phyloP scores from a whole-genome alignment of 371 early-diverging fungal genomes.

The Syncephalastrum sp. region DNA sequence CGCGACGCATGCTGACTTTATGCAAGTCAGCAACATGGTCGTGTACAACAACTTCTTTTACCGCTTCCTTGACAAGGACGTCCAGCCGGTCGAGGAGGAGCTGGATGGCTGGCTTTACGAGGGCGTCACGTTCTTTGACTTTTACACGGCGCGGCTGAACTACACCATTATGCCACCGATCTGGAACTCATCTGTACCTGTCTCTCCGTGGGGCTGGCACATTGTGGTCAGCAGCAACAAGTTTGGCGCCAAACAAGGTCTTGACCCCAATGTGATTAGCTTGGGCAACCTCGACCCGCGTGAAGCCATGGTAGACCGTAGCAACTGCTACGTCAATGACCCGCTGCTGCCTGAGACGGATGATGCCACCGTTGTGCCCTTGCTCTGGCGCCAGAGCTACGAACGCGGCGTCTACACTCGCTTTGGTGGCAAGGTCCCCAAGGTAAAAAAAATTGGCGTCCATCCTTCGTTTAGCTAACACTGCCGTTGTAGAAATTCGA shows the following conservation, averaged over 20 bases:
- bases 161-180: slow-evolving; percentile 39
- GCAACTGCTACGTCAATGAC: slow-evolving; percentile 40
- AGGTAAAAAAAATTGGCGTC: slow-evolving; percentile 11
- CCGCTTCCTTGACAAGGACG: slow-evolving; percentile 24
- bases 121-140: slow-evolving; percentile 44
- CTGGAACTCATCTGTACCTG: slow-evolving; percentile 36
- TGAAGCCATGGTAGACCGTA: slow-evolving; percentile 25
- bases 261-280: slow-evolving; percentile 43
- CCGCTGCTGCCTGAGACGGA: slow-evolving; percentile 21
- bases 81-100: slow-evolving; percentile 20
- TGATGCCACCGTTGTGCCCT: slow-evolving; percentile 15
- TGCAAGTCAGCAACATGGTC: slow-evolving; percentile 42
- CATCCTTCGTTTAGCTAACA: not conserved
- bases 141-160: slow-evolving; percentile 41
- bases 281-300: slow-evolving; percentile 34
- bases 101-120: slow-evolving; percentile 42
- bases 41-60: slow-evolving; percentile 40
- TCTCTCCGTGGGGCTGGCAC: slow-evolving; percentile 39
- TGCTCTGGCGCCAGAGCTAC: slow-evolving; percentile 35
- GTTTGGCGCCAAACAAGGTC: slow-evolving; percentile 30
- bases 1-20: slow-evolving; percentile 36
- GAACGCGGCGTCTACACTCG: slow-evolving; percentile 16
- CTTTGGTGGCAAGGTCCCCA: slow-evolving; percentile 32
- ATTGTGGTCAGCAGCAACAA: slow-evolving; percentile 31
- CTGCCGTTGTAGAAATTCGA: slow-evolving; percentile 15